Evolutionary conservation across 2,329 filamentous ascomycete genomes (phyloP), one percentile per base, ranked within the genome.

Genomic region (Xylariaceae sp.): DNA sequence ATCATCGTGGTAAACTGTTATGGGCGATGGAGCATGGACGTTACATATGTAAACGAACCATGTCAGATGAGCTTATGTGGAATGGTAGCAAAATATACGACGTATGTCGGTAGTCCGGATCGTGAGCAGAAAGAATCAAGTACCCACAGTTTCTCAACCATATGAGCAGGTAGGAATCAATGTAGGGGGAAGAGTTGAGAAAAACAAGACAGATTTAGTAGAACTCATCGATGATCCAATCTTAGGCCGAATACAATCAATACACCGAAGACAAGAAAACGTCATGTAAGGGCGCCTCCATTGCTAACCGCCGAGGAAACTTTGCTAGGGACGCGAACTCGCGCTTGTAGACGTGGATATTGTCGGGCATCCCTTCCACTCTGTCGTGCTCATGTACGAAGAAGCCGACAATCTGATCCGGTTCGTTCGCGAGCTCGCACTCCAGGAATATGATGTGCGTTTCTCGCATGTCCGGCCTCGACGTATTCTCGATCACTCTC

Each of bases 381-480:
- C 26, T 40, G 18, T 48, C 46, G 21, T 48, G 40, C 19, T 48
- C 26, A 23, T 48, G 26, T 19, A 48, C 26, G 12, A 48, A 48
- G 4, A 48, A 41, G 32, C 46, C 46, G 14, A 48, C 18, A 3
- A 48, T 18, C 2, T 48, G 46, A 48, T 40, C 21, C 2, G 46
- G 46, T 12, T 48, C 10, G 14, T 20, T 2, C 2, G 40, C 40
- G 18, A 48, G 46, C 46, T 20, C 32, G 29, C 46, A 48, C 19
- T 48, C 46, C 46, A 48, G n/a, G 20, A 41, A 48, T 26, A 18
- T 23, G 29, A 48, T 37, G 10, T 48, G 46, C 5, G 46, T 40
- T 37, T 48, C 46, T 37, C 46, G 46, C 46, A 48, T 41, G 20
- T 48, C 46, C n/a, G n/a, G 29, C 29, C 46, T 48, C 32, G 29